Percentiles rank a stretch among this genome's conserved stretches.
Conservation (phyloP, 2,329 filamentous ascomycete genomes). For the Sordariomycetes sp. region DNA sequence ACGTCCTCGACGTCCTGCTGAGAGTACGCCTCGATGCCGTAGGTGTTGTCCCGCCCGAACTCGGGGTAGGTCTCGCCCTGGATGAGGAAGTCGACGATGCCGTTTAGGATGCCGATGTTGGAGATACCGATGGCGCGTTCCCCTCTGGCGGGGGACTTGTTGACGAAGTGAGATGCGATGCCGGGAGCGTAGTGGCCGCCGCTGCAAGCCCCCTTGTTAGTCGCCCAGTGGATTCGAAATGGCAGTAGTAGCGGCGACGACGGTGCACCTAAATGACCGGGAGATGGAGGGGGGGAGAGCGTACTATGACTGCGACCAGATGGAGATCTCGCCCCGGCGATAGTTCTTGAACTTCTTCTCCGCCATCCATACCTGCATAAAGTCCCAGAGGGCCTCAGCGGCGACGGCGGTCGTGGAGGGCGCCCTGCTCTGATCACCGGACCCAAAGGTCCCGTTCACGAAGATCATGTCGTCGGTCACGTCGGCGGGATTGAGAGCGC, state of each 20-base stretch:
- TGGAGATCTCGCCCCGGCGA: not conserved
- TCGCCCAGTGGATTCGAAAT: not conserved
- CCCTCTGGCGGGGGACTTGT: not conserved
- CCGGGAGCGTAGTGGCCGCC: slow-evolving; percentile 1
- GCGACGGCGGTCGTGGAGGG: slow-evolving; percentile 39
- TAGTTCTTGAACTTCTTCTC: slow-evolving; percentile 7
- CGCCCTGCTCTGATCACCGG: not conserved
- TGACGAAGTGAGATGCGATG: not conserved
- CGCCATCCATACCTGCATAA: slow-evolving; percentile 46
- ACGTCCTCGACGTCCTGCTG: not conserved
- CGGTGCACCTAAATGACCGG: too few relatives aligned
- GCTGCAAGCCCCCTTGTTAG: not conserved
- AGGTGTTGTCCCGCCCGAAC: slow-evolving; percentile 53
- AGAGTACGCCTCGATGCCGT: slow-evolving; percentile 32
- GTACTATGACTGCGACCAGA: slow-evolving; percentile 5
- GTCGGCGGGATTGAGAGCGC: not conserved
- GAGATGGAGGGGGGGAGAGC: not conserved
- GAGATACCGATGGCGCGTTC: not conserved
- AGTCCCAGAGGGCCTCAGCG: slow-evolving; percentile 50
- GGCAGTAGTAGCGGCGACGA: not conserved
- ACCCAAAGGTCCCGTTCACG: slow-evolving; percentile 1
- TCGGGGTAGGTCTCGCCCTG: slow-evolving; percentile 43
- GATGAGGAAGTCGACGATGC: slow-evolving; percentile 50
- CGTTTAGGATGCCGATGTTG: slow-evolving; percentile 54
- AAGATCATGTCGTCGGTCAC: slow-evolving; percentile 7